phyloP scores from a whole-genome alignment of 1,139 yeast species.

The Sugiyamaella neomexicana region DNA sequence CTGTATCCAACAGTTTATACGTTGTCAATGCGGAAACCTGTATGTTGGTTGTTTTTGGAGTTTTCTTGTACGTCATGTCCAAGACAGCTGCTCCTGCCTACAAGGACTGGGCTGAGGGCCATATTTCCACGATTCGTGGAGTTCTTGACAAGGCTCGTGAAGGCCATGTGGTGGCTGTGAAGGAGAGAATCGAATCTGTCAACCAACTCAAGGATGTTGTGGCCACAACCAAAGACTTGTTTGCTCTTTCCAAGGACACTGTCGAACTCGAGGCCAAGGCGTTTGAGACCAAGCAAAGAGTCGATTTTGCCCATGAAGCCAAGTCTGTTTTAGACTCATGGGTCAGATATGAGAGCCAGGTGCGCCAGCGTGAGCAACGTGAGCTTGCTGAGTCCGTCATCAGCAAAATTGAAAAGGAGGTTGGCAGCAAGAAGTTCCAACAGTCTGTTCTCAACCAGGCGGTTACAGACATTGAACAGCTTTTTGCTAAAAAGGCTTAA shows the following conservation, averaged over 20 bases:
- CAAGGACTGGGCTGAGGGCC: constrained; percentile 92
- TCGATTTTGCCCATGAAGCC: constrained; percentile 85
- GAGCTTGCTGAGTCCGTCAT: constrained; percentile 85
- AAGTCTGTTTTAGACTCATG: constrained; percentile 95
- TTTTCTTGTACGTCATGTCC: constrained; percentile 72
- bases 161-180: constrained; percentile 89
- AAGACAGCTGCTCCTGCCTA: constrained; percentile 93
- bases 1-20: constrained; percentile 89
- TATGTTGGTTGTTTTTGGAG: constrained; percentile 74
- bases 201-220: constrained; percentile 90
- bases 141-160: constrained; percentile 85
- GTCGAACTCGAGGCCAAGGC: constrained; percentile 93
- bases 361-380: constrained; percentile 94
- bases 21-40: constrained; percentile 94
- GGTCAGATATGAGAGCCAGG: constrained; percentile 98
- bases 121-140: constrained; percentile 78
- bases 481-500: constrained; percentile 50
- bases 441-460: constrained; percentile 88
- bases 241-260: constrained; percentile 93
- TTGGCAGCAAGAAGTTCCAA: constrained; percentile 89
- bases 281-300: constrained; percentile 88
- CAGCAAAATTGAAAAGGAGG: constrained; percentile 83
- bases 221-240: constrained; percentile 83
- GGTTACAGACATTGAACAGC: constrained; percentile 85
- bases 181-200: constrained; percentile 86